Base-by-base conservation (phyloP, 2,329 filamentous ascomycete genomes). In the Fonsecaea pedrosoi region DNA sequence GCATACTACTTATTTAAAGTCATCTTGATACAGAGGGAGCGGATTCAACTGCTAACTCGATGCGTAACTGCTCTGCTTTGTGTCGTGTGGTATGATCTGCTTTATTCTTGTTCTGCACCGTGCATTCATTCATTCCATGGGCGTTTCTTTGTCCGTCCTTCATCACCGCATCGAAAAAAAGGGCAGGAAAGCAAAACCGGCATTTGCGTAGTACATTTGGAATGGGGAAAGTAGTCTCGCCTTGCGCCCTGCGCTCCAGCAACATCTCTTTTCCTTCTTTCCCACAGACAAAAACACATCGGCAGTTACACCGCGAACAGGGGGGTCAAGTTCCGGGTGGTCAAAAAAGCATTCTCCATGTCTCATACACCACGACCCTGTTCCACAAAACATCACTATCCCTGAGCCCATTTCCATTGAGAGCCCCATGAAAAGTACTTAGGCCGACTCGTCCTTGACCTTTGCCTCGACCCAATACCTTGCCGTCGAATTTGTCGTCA, bases 301-400 rank as follows among this genome's bases (percentile, higher is more conserved):
- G 38, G 42, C 48, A 54, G 34, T n/a, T 8, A 66, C 42, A 66
- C 66, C 65, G 63, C 54, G 37, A 61, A 64, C 53, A 38, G 45
- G 56, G 56, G 65, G 55, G 60, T 66, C 57, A 60, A 66, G 60
- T 64, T 65, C 62, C 60, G 65, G 60, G 63, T 54, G 60, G 60
- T 62, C 64, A 61, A 62, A 67, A 66, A 63, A 57, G 65, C 32
- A 37, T 45, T 54, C 60, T 45, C 66, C 66, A 38, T 25, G 34
- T 58, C n/a, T 45, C 55, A 21, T 40, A 25, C 30, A 50, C 65
- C 62, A 65, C 57, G 61, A 63, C 45, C 62, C 62, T 25, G 54
- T 64, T 45, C 58, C 45, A 56, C 34, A 38, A 60, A 35, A 57
- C 53, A n/a, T 61, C 18, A 57, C 56, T 40, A 54, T 64, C 63